Percentiles rank a stretch among this genome's conserved stretches.
phyloP scores from a whole-genome alignment of 306 rosid species.

The Dryas drummondii region DNA sequence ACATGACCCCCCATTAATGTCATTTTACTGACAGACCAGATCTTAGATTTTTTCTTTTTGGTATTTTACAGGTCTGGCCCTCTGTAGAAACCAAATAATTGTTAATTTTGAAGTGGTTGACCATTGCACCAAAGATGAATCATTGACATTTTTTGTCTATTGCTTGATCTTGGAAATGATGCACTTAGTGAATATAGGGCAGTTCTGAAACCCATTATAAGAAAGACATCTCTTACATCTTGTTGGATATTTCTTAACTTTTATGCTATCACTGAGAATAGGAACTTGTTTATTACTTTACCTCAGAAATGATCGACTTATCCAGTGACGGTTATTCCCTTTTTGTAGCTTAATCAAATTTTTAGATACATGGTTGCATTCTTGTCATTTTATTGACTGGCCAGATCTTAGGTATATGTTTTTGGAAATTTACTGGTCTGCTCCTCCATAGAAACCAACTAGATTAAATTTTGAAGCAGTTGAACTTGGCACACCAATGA shows the following conservation, averaged over 20 bases:
- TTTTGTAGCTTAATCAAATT: not conserved
- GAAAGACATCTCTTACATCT: not conserved
- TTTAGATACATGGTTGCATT: not conserved
- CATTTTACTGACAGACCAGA: conserved; percentile 1
- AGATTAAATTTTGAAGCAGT: not conserved
- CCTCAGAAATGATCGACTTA: not conserved
- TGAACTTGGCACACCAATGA: not conserved
- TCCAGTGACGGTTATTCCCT: not conserved
- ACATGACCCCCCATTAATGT: conserved; percentile 9
- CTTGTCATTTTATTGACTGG: not conserved
- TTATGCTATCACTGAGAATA: not conserved
- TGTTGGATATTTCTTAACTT: not conserved
- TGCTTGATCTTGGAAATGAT: not conserved
- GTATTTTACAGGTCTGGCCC: not conserved
- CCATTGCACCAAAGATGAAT: conserved; percentile 10
- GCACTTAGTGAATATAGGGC: not conserved
- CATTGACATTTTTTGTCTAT: not conserved
- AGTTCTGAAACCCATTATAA: not conserved
- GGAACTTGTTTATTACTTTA: not conserved
- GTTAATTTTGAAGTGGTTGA: conserved; percentile 9
- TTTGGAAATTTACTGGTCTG: not conserved
- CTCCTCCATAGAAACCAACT: not conserved
- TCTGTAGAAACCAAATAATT: not conserved
- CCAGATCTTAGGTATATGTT: not conserved
- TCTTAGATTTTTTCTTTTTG: not conserved